Percentiles rank a stretch among this genome's conserved stretches.
These are phyloP conservation scores for Fusarium drepaniforme DNA, from an alignment of 2,329 filamentous ascomycete species.

Conservation along the genomic window DNA sequence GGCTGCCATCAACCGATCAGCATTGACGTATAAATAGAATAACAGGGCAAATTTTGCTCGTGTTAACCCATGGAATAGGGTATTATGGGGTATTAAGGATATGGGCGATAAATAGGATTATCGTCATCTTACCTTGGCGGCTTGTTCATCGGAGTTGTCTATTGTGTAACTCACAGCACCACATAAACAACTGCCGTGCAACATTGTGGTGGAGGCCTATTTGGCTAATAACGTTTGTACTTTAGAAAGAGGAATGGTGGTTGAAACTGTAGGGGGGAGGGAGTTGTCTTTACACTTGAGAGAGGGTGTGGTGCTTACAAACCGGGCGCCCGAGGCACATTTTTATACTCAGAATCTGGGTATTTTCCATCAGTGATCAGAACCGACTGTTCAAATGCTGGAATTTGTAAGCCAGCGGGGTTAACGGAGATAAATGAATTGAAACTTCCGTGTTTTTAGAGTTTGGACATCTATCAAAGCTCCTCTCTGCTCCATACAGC, in stretches of 20 bases:
- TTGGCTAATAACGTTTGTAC: background rate
- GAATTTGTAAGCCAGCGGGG: too few species aligned
- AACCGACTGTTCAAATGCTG: too few species aligned
- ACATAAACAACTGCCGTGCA: background rate
- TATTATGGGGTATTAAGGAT: background rate
- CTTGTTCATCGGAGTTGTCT: background rate
- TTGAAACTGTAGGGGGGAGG: background rate
- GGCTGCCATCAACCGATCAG: background rate
- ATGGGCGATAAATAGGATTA: background rate
- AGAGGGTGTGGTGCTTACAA: background rate
- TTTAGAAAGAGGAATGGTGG: background rate
- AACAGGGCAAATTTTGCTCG: too few species aligned
- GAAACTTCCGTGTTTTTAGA: too few species aligned
- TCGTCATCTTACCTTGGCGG: background rate
- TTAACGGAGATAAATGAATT: too few species aligned
- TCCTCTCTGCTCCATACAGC: too few species aligned
- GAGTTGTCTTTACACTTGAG: background rate
- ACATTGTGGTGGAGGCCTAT: background rate
- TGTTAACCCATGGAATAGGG: background rate
- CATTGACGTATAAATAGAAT: too few species aligned
- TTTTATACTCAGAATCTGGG: background rate
- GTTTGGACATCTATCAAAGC: too few species aligned
- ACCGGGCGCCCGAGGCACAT: background rate
- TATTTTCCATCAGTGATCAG: background rate
- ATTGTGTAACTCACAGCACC: background rate